Evolutionary conservation across 2,329 filamentous ascomycete genomes (phyloP).

Genomic region (Metarhizium guizhouense): DNA sequence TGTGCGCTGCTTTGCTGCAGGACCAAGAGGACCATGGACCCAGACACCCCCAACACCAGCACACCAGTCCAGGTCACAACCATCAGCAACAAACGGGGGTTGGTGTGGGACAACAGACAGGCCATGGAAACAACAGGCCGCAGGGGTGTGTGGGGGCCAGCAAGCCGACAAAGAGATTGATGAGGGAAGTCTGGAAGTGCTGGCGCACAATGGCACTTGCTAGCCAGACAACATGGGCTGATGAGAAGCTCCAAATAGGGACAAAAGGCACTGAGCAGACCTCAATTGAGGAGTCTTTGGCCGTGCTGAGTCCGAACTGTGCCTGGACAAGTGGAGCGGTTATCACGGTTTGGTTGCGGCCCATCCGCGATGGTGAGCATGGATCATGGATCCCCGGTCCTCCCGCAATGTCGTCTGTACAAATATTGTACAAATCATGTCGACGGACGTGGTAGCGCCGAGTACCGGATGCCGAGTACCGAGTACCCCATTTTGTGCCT

Average conservation of each 20-base stretch:
- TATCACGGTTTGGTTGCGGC: background rate
- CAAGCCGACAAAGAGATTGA: conserved; percentile 1
- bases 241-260: background rate
- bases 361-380: background rate
- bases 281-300: background rate
- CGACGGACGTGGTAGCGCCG: too few species aligned
- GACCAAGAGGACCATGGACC: background rate
- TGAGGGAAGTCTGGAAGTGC: background rate
- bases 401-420: background rate
- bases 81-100: conserved; percentile 4
- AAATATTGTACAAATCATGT: too few species aligned
- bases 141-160: conserved; percentile 6
- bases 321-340: background rate
- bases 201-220: background rate
- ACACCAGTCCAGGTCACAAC: background rate
- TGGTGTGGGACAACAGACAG: conserved; percentile 7
- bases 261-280: background rate
- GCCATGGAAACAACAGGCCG: background rate
- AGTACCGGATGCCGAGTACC: too few species aligned
- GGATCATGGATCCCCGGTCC: background rate
- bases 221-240: background rate
- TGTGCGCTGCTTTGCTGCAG: conserved; percentile 1
- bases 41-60: too few species aligned
- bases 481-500: too few species aligned
- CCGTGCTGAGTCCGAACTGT: background rate